Base-by-base conservation (phyloP, 441 rosid species). In the Croton setiger region DNA sequence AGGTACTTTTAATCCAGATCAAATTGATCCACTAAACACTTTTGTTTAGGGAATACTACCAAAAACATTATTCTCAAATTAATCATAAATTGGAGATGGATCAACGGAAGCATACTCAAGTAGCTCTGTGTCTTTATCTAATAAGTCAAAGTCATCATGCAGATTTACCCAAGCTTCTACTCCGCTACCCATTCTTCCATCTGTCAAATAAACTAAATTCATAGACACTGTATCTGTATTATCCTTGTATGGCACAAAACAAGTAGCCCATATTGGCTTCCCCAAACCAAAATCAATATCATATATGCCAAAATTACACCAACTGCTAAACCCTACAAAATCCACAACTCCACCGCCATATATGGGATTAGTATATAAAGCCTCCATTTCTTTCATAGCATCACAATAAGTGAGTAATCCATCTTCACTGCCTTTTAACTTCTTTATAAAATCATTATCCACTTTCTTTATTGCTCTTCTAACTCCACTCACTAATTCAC, bases 201-300 rank as follows among this genome's bases (percentile, higher is more conserved):
- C 51, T 5, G 14, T 47, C 51, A 47, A 47, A 47, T 12, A 14
- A 47, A 47, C 17, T 5, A 45, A 45, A 45, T 9, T 45, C 12
- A 12, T n/a, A n/a, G n/a, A n/a, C n/a, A n/a, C n/a, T n/a, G n/a
- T 9, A 13, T 11, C 4, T 45, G 48, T 3, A 3, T 10, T 12
- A 2, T 48, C 53, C 5, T 11, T 9, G 0, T 21, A 5, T 2
- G 15, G 10, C 1, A 15, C 59, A 55, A 20, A 2, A 1, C 59
- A 41, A 33, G 60, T 60, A 7, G 60, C 63, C 74, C 77, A 45
- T 17, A 13, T 18, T 5, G 80, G 73, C 2, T 64, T 76, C 21
- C 82, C 82, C 82, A 80, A 76, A 0, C 80, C 80, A 45, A 78
- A 78, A 71, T 81, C 71, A 0, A 43, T 49, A 33, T 53, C 66